These are phyloP conservation scores for Phytophthora constricta DNA, from an alignment of 352 stramenopile genomes.

Conservation along the genomic window DNA sequence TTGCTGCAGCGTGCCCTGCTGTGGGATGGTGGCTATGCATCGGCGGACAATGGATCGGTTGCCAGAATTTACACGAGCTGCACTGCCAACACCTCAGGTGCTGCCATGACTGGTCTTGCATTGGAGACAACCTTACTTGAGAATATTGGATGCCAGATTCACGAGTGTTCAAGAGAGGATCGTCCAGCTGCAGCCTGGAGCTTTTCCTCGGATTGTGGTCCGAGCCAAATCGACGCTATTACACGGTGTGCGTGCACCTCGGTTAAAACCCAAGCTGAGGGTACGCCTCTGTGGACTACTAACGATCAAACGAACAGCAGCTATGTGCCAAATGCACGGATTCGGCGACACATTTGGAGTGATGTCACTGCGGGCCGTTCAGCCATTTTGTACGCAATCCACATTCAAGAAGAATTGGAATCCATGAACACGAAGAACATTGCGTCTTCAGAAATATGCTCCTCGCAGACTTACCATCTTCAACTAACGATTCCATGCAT, in stretches of 20 bases:
- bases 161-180: slow-evolving; percentile 8
- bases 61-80: slow-evolving; percentile 36
- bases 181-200: slow-evolving; percentile 13
- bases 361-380: slow-evolving; percentile 12
- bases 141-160: slow-evolving; percentile 12
- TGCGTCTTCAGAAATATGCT: slow-evolving; percentile 9
- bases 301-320: background rate
- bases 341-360: slow-evolving; percentile 24
- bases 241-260: slow-evolving; percentile 22
- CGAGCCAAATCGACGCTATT: slow-evolving; percentile 17
- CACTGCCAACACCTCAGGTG: slow-evolving; percentile 4
- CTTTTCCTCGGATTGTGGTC: slow-evolving; percentile 23
- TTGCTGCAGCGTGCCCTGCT: slow-evolving; percentile 44
- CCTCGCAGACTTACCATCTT: background rate
- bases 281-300: slow-evolving; percentile 13
- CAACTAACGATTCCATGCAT: slow-evolving; percentile 38
- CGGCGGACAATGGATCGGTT: slow-evolving; percentile 18
- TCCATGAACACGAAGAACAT: background rate
- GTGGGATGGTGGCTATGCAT: slow-evolving; percentile 47
- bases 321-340: slow-evolving; percentile 1
- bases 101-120: slow-evolving; percentile 25
- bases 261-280: slow-evolving; percentile 16
- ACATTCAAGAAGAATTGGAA: slow-evolving; percentile 5
- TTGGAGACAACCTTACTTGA: slow-evolving; percentile 7
- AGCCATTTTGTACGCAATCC: slow-evolving; percentile 28